phyloP scores from a whole-genome alignment of 108 stramenopile species.

The Aurantiochytrium sp. region DNA sequence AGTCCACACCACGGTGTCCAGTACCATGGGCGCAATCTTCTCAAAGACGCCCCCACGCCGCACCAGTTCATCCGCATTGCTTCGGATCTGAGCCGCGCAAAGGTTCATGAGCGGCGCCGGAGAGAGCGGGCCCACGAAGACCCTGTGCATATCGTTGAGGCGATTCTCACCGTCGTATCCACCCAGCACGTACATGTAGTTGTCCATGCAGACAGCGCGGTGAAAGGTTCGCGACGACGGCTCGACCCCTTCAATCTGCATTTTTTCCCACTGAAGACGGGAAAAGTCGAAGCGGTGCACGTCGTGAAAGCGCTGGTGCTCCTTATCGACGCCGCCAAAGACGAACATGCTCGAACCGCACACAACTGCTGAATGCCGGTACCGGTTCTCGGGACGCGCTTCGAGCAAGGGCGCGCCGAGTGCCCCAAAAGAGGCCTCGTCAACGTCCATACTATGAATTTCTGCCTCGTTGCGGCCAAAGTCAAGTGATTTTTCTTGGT shows the following conservation, averaged over 20 bases:
- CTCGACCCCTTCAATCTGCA: neutral
- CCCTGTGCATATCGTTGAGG: slow-evolving; percentile 1
- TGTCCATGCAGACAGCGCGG: neutral
- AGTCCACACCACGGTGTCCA: neutral
- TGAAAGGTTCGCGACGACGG: neutral
- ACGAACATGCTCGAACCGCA: neutral
- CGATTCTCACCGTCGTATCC: slow-evolving; percentile 1
- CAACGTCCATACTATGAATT: neutral
- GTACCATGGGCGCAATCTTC: neutral
- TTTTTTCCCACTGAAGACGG: neutral
- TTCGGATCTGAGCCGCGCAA: neutral
- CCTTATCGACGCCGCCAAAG: slow-evolving; percentile 9
- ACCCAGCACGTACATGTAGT: neutral
- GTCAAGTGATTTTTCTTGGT: neutral
- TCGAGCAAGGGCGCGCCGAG: neutral
- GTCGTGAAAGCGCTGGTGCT: neutral
- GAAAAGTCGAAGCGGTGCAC: neutral
- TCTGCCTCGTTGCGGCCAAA: neutral
- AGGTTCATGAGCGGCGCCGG: neutral
- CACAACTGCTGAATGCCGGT: neutral
- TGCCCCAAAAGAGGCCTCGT: neutral
- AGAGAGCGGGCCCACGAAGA: neutral
- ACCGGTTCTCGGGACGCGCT: neutral
- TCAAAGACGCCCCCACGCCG: neutral
- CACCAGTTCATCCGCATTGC: neutral